Evolutionary conservation across 345 rosid species (phyloP).

Genomic region (Dovyalis caffra): DNA sequence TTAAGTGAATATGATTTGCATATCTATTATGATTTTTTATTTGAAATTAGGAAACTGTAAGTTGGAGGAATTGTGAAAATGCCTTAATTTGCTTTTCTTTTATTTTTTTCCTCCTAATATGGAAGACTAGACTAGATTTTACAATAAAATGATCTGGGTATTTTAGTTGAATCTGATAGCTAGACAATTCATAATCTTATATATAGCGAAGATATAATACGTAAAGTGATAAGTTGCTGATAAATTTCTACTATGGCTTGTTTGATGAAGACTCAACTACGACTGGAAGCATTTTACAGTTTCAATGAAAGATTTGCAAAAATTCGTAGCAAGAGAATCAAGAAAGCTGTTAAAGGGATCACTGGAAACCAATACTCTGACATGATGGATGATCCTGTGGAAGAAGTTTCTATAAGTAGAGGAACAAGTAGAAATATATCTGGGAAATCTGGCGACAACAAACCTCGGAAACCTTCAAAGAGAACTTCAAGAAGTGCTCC

Average conservation of each 20-base stretch:
- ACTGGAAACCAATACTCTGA: slow-evolving; percentile 51
- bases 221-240: slow-evolving; percentile 11
- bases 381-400: slow-evolving; percentile 39
- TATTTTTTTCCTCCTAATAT: no score
- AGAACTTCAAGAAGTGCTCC: slow-evolving; percentile 24
- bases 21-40: no score
- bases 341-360: slow-evolving; percentile 86
- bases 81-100: not conserved
- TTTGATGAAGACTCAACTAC: slow-evolving; percentile 77
- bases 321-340: slow-evolving; percentile 90
- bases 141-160: not conserved
- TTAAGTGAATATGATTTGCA: not conserved
- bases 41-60: not conserved
- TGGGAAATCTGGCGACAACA: slow-evolving; percentile 30
- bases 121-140: not conserved
- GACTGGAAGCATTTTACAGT: slow-evolving; percentile 91
- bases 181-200: not conserved
- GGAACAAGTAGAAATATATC: slow-evolving; percentile 41
- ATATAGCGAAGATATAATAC: not conserved
- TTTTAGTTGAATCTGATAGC: not conserved
- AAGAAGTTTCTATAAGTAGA: slow-evolving; percentile 38
- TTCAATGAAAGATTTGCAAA: slow-evolving; percentile 95
- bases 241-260: slow-evolving; percentile 15
- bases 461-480: slow-evolving; percentile 30
- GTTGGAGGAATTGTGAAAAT: not conserved